Base-by-base conservation (phyloP, 306 rosid genomes). In the Begonia peltatifolia region DNA sequence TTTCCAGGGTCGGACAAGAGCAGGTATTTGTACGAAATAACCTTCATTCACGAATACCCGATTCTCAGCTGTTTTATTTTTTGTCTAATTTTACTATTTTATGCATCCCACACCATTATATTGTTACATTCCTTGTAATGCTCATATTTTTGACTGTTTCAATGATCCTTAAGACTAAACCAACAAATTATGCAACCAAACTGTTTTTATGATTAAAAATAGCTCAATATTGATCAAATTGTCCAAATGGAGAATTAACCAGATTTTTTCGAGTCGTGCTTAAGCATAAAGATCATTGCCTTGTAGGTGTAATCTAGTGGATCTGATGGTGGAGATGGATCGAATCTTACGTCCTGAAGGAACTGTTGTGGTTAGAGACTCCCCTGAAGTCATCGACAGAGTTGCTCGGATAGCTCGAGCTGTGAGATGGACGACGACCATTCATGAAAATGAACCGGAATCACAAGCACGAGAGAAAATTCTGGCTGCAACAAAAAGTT, bases 331-430 rank as follows among this genome's bases (percentile, higher is more conserved):
- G 18, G 99, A 92, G 76, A 74, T 92, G 50, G 99, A 92, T 55
- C 79, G 96, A 42, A 77, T 92, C 46, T 56, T 92, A 73, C 93
- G 99, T 6, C 99, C 99, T 0, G 89, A 81, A 76, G 99, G 99
- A 64, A 86, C 92, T 0, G 53, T 92, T 52, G 74, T 92, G 64
- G 59, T 92, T 43, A 81, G 96, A 76, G 96, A 83, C 69, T 66
- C 73, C 48, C 83, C 89, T 5, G 94, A 86, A 60, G 88, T 71
- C 11, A 71, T 92, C 17, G 94, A 86, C 9, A 79, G 73, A 71
- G 80, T 92, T 48, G 83, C 75, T 53, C 88, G 76, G 55, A 53
- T 92, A 52, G 88, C 94, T 46, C 79, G 59, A 11, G 87, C 92
- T 0, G 65, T 92, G 52, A 87, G 76, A 48, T 92, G 99, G 99